A percentile compares a stretch with the other conserved stretches of the same genome.
Evolutionary conservation across 2,329 filamentous ascomycete species (phyloP).

Genomic region (Podosphaera xanthii): DNA sequence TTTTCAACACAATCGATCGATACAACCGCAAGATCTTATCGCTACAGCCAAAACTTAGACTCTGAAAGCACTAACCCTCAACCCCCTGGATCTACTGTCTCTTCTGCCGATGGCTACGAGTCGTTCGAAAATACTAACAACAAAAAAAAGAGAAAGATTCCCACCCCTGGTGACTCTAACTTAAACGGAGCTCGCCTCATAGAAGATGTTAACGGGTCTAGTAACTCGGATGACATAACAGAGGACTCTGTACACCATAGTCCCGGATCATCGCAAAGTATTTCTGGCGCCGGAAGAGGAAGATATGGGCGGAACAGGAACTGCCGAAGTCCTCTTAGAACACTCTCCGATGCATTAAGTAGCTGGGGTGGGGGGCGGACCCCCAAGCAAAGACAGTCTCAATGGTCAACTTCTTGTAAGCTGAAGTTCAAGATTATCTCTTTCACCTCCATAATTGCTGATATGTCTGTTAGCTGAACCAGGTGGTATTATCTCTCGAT

Average conservation of each 20-base stretch:
- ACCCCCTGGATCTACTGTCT: conserved; percentile 43
- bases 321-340: conserved; percentile 37
- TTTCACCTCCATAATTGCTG: conserved; percentile 13
- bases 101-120: conserved; percentile 72
- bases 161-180: conserved; percentile 53
- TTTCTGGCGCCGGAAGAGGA: conserved; percentile 68
- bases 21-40: conserved; percentile 21
- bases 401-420: conserved; percentile 15
- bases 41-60: conserved; percentile 23
- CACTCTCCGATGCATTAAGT: conserved; percentile 28
- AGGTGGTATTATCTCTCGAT: conserved; percentile 67
- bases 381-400: conserved; percentile 14
- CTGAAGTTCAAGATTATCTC: not conserved
- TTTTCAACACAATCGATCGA: conserved; percentile 26
- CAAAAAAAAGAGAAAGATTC: conserved; percentile 98
- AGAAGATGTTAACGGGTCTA: conserved; percentile 38
- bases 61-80: conserved; percentile 25
- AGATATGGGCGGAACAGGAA: conserved; percentile 49
- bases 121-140: conserved; percentile 97
- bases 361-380: conserved; percentile 16
- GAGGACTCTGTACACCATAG: conserved; percentile 28
- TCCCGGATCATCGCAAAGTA: conserved; percentile 38
- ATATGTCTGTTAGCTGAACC: conserved; percentile 24
- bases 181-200: conserved; percentile 24
- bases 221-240: conserved; percentile 22